Percentiles rank a stretch among this genome's conserved stretches.
phyloP scores from a whole-genome alignment of 192 early-diverging fungal genomes.

The Coemansia sp. region DNA sequence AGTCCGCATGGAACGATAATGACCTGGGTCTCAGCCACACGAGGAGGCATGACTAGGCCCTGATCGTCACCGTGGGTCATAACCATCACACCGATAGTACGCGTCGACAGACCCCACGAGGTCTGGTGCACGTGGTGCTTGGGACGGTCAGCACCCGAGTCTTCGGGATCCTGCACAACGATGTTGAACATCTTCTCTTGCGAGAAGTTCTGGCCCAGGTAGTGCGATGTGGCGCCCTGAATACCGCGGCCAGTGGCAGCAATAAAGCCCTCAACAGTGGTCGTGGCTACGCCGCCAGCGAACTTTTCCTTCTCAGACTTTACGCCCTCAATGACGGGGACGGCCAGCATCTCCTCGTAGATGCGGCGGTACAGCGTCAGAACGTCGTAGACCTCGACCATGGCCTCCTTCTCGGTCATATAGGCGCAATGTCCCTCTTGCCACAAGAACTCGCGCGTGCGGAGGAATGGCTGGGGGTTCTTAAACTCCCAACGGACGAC shows the following conservation, averaged over 20 bases:
- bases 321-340: constrained; percentile 93
- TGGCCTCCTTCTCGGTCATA: constrained; percentile 85
- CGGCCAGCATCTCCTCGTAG: constrained; percentile 95
- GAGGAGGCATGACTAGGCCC: constrained; percentile 95
- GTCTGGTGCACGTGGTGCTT: constrained; percentile 95
- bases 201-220: constrained; percentile 99
- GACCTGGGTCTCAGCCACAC: constrained; percentile 85
- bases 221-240: constrained; percentile 98
- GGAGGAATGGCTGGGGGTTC: constrained; percentile 97
- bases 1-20: constrained; percentile 93
- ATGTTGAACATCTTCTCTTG: constrained; percentile 93
- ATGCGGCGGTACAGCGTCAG: constrained; percentile 94
- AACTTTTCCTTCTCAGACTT: constrained; percentile 99
- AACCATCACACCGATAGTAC: constrained; percentile 98
- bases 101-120: constrained; percentile 98
- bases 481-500: constrained; percentile 99
- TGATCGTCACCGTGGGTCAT: constrained; percentile 99
- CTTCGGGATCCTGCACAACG: constrained; percentile 82
- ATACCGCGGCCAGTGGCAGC: constrained; percentile 96
- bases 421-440: constrained; percentile 99
- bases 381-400: constrained; percentile 83
- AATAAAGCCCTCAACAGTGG: constrained; percentile 97
- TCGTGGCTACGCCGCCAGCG: constrained; percentile 96
- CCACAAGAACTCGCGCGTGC: constrained; percentile 99
- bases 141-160: constrained; percentile 56